phyloP scores from a whole-genome alignment of 306 rosid genomes.

The Purshia tridentata region DNA sequence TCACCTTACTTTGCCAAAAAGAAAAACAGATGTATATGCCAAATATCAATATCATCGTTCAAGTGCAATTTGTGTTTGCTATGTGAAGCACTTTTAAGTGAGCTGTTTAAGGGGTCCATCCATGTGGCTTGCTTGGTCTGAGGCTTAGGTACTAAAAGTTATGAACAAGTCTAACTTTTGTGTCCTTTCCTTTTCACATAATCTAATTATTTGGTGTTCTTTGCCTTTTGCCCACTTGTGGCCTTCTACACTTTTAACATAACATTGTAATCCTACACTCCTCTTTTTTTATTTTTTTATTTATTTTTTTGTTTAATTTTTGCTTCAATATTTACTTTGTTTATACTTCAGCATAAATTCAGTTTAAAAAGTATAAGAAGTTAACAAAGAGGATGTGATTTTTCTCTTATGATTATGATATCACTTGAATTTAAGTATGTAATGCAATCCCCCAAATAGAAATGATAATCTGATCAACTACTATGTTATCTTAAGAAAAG shows the following conservation, averaged over 20 bases:
- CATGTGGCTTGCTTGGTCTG: neutral
- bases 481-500: neutral
- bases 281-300: too few species aligned
- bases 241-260: neutral
- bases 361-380: too few species aligned
- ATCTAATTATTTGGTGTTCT: neutral
- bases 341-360: neutral
- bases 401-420: too few species aligned
- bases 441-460: neutral
- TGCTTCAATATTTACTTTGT: too few species aligned
- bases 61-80: too few species aligned
- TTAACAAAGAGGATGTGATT: too few species aligned
- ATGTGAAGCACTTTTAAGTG: neutral
- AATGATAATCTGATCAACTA: neutral
- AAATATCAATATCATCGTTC: neutral
- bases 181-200: neutral
- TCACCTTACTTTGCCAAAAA: too few species aligned
- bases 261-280: too few species aligned
- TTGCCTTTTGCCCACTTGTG: neutral
- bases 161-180: neutral
- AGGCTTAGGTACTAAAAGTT: neutral
- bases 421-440: too few species aligned
- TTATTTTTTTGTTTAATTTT: too few species aligned
- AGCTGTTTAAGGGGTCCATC: neutral
- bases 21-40: too few species aligned